Evolutionary conservation across 495 filamentous ascomycete genomes (phyloP).

Genomic region (Tetracladium marchalianum): DNA sequence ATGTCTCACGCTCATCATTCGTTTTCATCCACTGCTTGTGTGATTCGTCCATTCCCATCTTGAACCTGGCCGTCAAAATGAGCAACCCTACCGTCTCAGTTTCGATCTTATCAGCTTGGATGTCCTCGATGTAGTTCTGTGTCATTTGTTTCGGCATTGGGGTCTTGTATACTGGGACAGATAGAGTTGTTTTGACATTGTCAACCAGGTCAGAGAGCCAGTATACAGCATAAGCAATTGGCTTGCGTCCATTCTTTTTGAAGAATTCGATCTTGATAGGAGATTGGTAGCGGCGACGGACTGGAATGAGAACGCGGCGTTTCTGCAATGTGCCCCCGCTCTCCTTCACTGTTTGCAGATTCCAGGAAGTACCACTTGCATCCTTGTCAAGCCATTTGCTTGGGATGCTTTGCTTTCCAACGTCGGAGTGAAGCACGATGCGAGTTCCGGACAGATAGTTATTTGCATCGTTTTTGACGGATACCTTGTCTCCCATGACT

Average conservation of each 20-base stretch:
- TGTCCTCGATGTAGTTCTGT: slow-evolving; percentile 4
- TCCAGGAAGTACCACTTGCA: background rate
- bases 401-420: slow-evolving; percentile 2
- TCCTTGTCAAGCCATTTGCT: slow-evolving; percentile 2
- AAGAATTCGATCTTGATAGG: slow-evolving; percentile 4
- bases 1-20: slow-evolving; percentile 4
- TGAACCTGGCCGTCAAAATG: background rate
- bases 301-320: slow-evolving; percentile 2
- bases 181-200: background rate
- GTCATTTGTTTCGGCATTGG: slow-evolving; percentile 3
- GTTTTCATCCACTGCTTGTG: slow-evolving; percentile 2
- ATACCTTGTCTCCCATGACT: slow-evolving; percentile 3
- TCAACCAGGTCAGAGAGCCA: slow-evolving; percentile 6
- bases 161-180: slow-evolving; percentile 3
- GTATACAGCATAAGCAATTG: slow-evolving; percentile 3
- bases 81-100: background rate
- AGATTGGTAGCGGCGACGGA: slow-evolving; percentile 1
- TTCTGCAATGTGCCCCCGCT: background rate
- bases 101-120: background rate
- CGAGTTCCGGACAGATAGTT: background rate
- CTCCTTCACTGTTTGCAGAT: background rate
- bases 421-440: slow-evolving; percentile 5
- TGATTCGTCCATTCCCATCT: slow-evolving; percentile 6
- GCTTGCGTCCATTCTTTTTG: background rate
- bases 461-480: background rate